Percentiles rank a stretch among this genome's conserved stretches.
Evolutionary conservation across 805 yeast species (phyloP).

Genomic region (Yamadazyma phyllophila): DNA sequence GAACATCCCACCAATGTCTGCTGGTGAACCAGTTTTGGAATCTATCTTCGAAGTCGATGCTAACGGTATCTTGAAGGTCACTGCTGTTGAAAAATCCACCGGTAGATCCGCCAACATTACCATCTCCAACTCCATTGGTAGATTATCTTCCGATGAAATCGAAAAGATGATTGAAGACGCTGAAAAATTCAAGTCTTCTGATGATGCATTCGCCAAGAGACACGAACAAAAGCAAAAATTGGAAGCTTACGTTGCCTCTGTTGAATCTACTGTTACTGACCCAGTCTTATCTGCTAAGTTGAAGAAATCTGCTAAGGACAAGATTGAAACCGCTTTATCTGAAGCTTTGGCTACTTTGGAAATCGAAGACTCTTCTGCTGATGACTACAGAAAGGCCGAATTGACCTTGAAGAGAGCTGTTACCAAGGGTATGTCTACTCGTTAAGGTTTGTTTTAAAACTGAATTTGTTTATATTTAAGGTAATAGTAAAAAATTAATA

Average conservation of each 20-base stretch:
- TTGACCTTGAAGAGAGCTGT: slow-evolving; percentile 98
- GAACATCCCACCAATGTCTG: slow-evolving; percentile 51
- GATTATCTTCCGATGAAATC: slow-evolving; percentile 48
- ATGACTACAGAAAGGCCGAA: slow-evolving; percentile 99
- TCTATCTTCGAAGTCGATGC: slow-evolving; percentile 51
- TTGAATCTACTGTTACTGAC: slow-evolving; percentile 95
- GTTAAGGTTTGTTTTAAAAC: slow-evolving; percentile 53
- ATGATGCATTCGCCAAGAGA: slow-evolving; percentile 98
- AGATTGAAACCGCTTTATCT: slow-evolving; percentile 95
- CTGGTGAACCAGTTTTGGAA: slow-evolving; percentile 52
- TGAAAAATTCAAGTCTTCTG: slow-evolving; percentile 85
- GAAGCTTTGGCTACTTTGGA: slow-evolving; percentile 98
- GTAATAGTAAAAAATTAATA: slow-evolving; percentile 10
- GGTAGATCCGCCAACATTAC: slow-evolving; percentile 51
- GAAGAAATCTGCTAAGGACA: slow-evolving; percentile 96
- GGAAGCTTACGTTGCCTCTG: slow-evolving; percentile 95
- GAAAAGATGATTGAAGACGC: slow-evolving; percentile 50
- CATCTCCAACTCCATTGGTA: slow-evolving; percentile 50
- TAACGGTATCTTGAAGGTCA: slow-evolving; percentile 50
- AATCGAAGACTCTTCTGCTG: slow-evolving; percentile 94
- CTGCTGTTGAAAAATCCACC: slow-evolving; percentile 49
- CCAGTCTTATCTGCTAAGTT: slow-evolving; percentile 96
- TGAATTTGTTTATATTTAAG: slow-evolving; percentile 11
- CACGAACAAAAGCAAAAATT: slow-evolving; percentile 99
- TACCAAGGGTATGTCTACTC: slow-evolving; percentile 98